A percentile compares a stretch with the other conserved stretches of the same genome.
Conservation (phyloP, 176 grass and related monocot genomes). For the Areca catechu region DNA sequence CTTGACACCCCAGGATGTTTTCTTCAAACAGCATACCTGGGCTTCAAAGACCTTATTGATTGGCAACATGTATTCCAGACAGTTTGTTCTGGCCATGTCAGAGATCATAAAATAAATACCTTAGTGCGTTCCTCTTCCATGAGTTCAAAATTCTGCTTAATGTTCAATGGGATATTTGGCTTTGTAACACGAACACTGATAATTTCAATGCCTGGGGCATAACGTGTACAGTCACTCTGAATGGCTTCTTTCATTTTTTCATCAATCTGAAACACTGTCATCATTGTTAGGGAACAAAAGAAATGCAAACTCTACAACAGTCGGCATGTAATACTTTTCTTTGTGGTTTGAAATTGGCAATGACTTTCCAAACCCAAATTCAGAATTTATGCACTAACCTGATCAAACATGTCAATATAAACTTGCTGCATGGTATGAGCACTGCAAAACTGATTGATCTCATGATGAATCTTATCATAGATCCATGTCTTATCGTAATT, state of each 20-base stretch:
- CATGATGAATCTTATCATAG: conserved; percentile 99
- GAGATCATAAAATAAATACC: conserved; percentile 33
- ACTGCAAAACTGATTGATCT: conserved; percentile 99
- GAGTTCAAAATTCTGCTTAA: conserved; percentile 92
- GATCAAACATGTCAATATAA: conserved; percentile 99
- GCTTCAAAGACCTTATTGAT: too few relatives aligned
- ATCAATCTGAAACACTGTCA: conserved; percentile 57
- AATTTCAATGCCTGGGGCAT: conserved; percentile 97
- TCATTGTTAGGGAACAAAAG: too few relatives aligned
- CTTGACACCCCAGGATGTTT: too few relatives aligned
- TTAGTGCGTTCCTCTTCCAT: conserved; percentile 99
- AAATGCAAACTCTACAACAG: too few relatives aligned
- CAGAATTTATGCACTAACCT: conserved; percentile 30
- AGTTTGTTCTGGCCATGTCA: too few relatives aligned
- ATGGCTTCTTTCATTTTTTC: conserved; percentile 99
- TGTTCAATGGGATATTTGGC: conserved; percentile 77
- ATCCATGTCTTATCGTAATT: conserved; percentile 99
- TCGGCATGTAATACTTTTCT: too few relatives aligned
- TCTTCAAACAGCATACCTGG: too few relatives aligned
- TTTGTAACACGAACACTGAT: conserved; percentile 94
- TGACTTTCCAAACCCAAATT: too few relatives aligned
- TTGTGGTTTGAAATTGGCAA: too few relatives aligned
- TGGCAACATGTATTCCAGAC: too few relatives aligned
- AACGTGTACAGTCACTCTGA: conserved; percentile 85
- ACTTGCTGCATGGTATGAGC: conserved; percentile 93